Conservation (phyloP, 306 rosid species). For the Cicer bijugum region DNA sequence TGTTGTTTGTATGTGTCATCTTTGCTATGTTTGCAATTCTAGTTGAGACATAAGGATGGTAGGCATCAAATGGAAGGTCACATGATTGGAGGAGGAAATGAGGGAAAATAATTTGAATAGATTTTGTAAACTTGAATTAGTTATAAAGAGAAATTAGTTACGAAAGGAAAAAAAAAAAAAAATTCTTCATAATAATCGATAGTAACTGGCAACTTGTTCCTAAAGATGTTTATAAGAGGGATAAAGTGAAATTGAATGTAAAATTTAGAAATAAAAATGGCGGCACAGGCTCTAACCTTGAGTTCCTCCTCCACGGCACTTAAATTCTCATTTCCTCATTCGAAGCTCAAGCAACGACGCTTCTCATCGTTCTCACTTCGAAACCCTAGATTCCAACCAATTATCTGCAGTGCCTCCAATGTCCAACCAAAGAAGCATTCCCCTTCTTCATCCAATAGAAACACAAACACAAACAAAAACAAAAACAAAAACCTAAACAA, state of each 20-base stretch:
- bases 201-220: too few species aligned
- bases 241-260: not conserved
- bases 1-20: too few species aligned
- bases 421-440: conserved; percentile 38
- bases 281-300: conserved; percentile 24
- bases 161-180: too few species aligned
- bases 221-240: not conserved
- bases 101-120: too few species aligned
- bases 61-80: too few species aligned
- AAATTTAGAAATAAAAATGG: conserved; percentile 33
- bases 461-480: not conserved
- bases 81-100: too few species aligned
- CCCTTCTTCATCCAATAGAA: conserved; percentile 20
- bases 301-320: conserved; percentile 21
- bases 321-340: conserved; percentile 10
- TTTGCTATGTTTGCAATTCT: too few species aligned
- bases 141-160: too few species aligned
- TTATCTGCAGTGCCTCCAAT: conserved; percentile 30
- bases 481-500: not conserved
- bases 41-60: too few species aligned
- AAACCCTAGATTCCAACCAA: conserved; percentile 5
- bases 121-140: too few species aligned
- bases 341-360: conserved; percentile 10
- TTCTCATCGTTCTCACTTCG: conserved; percentile 25
- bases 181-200: too few species aligned